Base-by-base conservation (phyloP, 441 rosid species). In the Viola pubescens region DNA sequence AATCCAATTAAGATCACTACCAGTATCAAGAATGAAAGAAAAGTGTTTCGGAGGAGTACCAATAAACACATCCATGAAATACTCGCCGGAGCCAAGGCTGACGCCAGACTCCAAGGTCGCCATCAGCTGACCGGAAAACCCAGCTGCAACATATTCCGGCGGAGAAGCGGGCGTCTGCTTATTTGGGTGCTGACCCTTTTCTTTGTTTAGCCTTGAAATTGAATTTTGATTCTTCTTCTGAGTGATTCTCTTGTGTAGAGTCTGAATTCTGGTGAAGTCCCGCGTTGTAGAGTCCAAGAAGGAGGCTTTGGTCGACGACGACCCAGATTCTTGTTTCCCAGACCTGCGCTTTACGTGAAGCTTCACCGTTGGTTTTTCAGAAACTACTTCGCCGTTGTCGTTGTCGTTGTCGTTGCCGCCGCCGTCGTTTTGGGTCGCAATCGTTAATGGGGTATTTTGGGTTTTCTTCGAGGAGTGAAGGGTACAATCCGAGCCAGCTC, bases 1-100 rank as follows among this genome's bases (percentile, higher is more conserved):
- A 58, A 91, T 83, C 96, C 96, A 91, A 66, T 89, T 91, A 48
- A 91, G 79, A 70, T 91, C 96, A 67, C 95, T 91, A 4, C 96
- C 95, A 9, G 98, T 91, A 64, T 91, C 98, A 42, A 91, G 89
- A 54, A 91, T 91, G 74, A 91, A 79, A 60, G 94, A 88, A 62
- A 75, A 87, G 73, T 84, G 98, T 59, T 76, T 83, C n/a, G 95
- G 89, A 57, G 98, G 98, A 5, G 86, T 82, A 53, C 98, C 98
- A 43, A 91, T 73, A 48, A 88, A 80, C 14, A 87, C 98, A 61
- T 91, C 96, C 73, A 91, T 82, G 68, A 91, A 85, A 65, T 88
- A 91, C 72, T 91, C 96, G 7, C 95, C 95, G 0, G 98, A 84
- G 52, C 89, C 87, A 4, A 72, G 83, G 45, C 70, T 79, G 53